Percentiles rank a stretch among this genome's conserved stretches.
phyloP scores from a whole-genome alignment of 2,329 filamentous ascomycete genomes.

The Atkinsonella hypoxylon region DNA sequence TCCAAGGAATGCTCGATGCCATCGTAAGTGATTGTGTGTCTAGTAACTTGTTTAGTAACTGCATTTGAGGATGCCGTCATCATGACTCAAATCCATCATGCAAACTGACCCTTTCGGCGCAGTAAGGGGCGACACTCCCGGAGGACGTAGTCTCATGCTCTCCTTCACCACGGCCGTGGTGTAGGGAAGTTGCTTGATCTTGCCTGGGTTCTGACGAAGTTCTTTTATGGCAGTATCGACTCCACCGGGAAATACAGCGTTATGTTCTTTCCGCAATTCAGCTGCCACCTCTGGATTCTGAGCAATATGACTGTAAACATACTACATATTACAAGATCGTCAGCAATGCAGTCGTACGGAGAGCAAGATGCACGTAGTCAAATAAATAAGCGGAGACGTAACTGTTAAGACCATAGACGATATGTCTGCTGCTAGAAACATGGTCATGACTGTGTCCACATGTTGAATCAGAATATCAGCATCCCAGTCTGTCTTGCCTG shows the following conservation, averaged over 20 bases:
- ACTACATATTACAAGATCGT: neutral
- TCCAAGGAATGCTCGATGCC: neutral
- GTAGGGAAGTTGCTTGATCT: constrained; percentile 1
- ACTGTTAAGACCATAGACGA: constrained; percentile 4
- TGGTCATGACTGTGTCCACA: constrained; percentile 2
- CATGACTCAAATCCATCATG: neutral
- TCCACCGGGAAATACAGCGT: neutral
- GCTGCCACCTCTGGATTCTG: constrained; percentile 1
- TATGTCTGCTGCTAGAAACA: constrained; percentile 2
- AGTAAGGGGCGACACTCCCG: neutral
- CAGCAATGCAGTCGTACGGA: neutral
- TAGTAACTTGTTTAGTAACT: neutral
- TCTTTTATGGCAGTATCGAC: neutral
- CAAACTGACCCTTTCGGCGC: constrained; percentile 1
- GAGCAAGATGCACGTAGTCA: neutral
- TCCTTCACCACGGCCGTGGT: constrained; percentile 3
- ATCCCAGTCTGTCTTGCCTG: neutral
- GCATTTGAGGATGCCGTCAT: neutral
- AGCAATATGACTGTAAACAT: constrained; percentile 1
- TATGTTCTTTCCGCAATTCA: constrained; percentile 2
- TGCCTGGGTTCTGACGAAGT: neutral
- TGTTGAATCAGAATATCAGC: neutral
- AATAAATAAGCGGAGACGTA: neutral
- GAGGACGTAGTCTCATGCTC: constrained; percentile 2
- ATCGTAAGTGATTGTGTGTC: neutral